Evolutionary conservation across 2,329 filamentous ascomycete species (phyloP).

Genomic region (Penicillium occitanis): DNA sequence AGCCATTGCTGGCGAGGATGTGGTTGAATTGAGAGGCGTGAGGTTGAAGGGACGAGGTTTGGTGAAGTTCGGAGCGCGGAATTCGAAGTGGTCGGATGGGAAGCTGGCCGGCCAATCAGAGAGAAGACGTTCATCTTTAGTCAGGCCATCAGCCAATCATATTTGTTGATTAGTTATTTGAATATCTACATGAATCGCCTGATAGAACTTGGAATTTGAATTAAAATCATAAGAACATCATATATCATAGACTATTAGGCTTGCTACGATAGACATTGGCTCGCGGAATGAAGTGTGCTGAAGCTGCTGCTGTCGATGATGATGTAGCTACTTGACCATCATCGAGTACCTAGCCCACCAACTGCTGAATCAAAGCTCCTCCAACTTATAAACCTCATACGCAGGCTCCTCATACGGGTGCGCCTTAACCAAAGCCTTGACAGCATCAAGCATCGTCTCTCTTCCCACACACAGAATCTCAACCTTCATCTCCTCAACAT

Average conservation of each 20-base stretch:
- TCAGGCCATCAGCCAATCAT: conserved; percentile 18
- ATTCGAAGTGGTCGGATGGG: conserved; percentile 20
- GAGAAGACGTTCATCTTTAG: conserved; percentile 30
- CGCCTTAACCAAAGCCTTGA: conserved; percentile 42
- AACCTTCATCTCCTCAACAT: conserved; percentile 44
- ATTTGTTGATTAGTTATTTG: conserved; percentile 3
- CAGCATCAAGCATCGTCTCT: conserved; percentile 39
- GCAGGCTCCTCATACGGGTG: conserved; percentile 50
- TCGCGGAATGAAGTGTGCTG: neutral
- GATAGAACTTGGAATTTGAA: neutral
- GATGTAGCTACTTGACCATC: neutral
- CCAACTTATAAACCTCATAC: conserved; percentile 47
- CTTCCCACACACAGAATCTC: conserved; percentile 46
- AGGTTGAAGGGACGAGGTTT: conserved; percentile 4
- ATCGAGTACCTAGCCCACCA: neutral
- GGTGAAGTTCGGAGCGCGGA: conserved; percentile 23
- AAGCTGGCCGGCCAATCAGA: conserved; percentile 37
- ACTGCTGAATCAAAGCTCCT: conserved; percentile 34
- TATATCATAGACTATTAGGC: neutral
- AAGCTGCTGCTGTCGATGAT: neutral
- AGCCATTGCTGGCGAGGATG: conserved; percentile 61
- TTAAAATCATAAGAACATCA: neutral
- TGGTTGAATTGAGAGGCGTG: conserved; percentile 14
- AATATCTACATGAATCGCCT: neutral
- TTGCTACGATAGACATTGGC: neutral